Percentiles rank a stretch among this genome's conserved stretches.
Evolutionary conservation across 139 green algal species (phyloP).

Genomic region (Auxenochlorella pyrenoidosa): DNA sequence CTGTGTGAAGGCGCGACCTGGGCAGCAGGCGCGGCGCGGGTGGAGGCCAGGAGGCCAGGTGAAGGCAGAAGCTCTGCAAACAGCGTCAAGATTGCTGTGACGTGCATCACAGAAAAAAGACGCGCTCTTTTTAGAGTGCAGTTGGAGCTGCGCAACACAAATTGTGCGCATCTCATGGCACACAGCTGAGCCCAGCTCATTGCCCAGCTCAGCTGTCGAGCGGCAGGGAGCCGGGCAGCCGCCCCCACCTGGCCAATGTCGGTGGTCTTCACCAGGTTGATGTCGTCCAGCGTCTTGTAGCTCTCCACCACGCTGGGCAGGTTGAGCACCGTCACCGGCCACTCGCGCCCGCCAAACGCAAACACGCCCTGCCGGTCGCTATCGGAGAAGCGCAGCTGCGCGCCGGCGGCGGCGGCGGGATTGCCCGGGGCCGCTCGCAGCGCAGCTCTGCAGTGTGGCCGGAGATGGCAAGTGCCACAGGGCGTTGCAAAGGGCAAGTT

Average conservation of each 20-base stretch:
- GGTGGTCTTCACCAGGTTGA: conserved; percentile 90
- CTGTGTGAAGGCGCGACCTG: too few relatives aligned
- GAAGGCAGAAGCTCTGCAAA: too few relatives aligned
- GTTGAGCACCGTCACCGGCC: conserved; percentile 75
- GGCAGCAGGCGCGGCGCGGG: too few relatives aligned
- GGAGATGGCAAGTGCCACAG: background rate
- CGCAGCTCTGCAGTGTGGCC: background rate
- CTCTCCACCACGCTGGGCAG: conserved; percentile 88
- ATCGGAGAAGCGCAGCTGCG: background rate
- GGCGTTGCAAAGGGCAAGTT: background rate
- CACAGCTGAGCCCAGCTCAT: too few relatives aligned
- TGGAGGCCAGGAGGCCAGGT: too few relatives aligned
- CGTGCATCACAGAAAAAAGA: too few relatives aligned
- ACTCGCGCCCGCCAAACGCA: conserved; percentile 52
- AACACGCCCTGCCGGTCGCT: conserved; percentile 51
- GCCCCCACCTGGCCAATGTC: conserved; percentile 70
- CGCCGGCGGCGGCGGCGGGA: background rate
- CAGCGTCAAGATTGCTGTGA: too few relatives aligned
- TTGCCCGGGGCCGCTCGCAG: background rate
- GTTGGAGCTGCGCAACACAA: too few relatives aligned
- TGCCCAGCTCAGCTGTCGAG: too few relatives aligned
- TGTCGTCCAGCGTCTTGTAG: conserved; percentile 95
- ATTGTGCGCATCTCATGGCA: too few relatives aligned
- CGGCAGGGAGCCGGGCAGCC: background rate
- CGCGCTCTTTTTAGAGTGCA: too few relatives aligned